Evolutionary conservation across 148 eudicot genomes (phyloP).

Genomic region (Camellia japonica): DNA sequence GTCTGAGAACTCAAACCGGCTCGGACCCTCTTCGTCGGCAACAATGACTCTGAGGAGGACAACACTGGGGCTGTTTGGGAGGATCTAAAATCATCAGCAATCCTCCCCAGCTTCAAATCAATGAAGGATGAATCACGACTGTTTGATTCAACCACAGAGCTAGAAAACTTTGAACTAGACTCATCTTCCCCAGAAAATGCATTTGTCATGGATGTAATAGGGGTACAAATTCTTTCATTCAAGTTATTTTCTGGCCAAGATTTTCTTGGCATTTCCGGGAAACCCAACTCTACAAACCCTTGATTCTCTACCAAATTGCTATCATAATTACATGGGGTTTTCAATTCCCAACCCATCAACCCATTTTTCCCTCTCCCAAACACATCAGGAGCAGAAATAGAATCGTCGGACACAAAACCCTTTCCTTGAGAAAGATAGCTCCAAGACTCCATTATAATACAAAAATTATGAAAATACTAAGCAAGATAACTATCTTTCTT

Average conservation of each 20-base stretch:
- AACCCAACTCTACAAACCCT: constrained; percentile 39
- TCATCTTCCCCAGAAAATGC: constrained; percentile 37
- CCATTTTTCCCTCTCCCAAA: constrained; percentile 27
- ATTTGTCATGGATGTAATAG: constrained; percentile 28
- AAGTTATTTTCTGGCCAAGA: constrained; percentile 22
- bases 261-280: constrained; percentile 31
- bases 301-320: constrained; percentile 36
- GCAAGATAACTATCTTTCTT: neutral
- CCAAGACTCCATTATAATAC: constrained; percentile 47
- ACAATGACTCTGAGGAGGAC: constrained; percentile 34
- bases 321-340: constrained; percentile 21
- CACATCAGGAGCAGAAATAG: constrained; percentile 25
- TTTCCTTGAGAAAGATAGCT: constrained; percentile 44
- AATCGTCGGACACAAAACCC: constrained; percentile 38
- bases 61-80: constrained; percentile 23
- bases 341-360: constrained; percentile 25
- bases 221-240: constrained; percentile 19
- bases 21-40: constrained; percentile 44
- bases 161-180: constrained; percentile 32
- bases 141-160: constrained; percentile 47
- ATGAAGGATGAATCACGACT: constrained; percentile 37
- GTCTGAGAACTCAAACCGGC: constrained; percentile 33
- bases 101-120: constrained; percentile 62
- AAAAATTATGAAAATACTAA: neutral
- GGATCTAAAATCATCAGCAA: constrained; percentile 32